Conservation (phyloP, 2,329 filamentous ascomycete genomes). For the Chaetomium globosum region DNA sequence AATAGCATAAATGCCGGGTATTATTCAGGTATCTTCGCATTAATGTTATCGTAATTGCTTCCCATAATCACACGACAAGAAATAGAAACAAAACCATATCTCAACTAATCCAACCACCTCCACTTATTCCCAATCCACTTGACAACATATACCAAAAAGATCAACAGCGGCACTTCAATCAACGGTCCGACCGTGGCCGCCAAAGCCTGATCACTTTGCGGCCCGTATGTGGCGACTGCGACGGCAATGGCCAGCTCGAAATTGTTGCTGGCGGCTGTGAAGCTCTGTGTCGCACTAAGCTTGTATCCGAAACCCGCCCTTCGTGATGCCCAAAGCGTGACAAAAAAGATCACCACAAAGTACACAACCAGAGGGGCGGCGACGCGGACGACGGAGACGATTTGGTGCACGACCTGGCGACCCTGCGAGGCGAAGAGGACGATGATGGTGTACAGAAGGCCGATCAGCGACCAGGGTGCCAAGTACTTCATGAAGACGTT, state of each 20-base stretch:
- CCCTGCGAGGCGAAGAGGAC: constrained; percentile 85
- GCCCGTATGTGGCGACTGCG: neutral
- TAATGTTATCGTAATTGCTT: neutral
- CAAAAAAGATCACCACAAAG: constrained; percentile 73
- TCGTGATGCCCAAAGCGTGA: constrained; percentile 64
- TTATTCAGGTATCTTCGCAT: neutral
- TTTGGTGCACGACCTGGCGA: constrained; percentile 74
- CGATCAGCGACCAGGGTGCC: constrained; percentile 76
- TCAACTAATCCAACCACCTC: neutral
- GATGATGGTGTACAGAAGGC: constrained; percentile 82
- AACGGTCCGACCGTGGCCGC: neutral
- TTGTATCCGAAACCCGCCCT: constrained; percentile 63
- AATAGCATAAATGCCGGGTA: neutral
- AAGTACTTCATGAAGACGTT: constrained; percentile 68
- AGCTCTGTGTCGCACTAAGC: constrained; percentile 27
- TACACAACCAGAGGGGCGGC: constrained; percentile 81
- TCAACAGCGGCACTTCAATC: neutral
- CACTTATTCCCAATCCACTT: neutral
- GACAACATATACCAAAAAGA: neutral
- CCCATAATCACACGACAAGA: neutral
- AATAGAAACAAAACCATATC: neutral
- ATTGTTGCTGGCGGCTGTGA: constrained; percentile 32
- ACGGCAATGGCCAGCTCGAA: constrained; percentile 6
- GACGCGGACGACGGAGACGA: constrained; percentile 79
- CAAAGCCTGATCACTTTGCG: neutral